Base-by-base conservation (phyloP, 352 stramenopile genomes). In the Thalassiosira livingstoniorum region DNA sequence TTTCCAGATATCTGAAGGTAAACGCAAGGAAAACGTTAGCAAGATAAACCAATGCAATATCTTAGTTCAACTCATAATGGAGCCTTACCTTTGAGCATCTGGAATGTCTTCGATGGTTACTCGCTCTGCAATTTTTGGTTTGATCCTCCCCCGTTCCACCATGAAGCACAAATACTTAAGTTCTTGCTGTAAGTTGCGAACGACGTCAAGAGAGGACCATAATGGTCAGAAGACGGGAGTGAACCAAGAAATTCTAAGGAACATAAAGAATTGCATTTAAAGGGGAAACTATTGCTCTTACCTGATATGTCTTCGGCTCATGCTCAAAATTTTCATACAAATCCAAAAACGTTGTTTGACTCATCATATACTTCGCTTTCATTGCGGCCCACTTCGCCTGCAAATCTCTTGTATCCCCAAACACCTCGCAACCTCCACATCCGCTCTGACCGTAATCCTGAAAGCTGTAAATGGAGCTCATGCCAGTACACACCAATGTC, bases 341-440 rank as follows among this genome's bases (percentile, higher is more conserved):
- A 70, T 92, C 79, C 53, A 88, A 80, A 47, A 83, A 83, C 23
- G 70, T 82, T 0, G 85, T 88, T 25, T 85, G 81, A 42, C 67
- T 85, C 81, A 90, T 85, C 13, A 93, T 83, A 54, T 90, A 86
- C 53, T 80, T 75, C 15, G 85, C 78, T 58, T 91, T 91, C 13
- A 80, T 75, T 65, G 60, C 61, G 2, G 78, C 64, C 74, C 80
- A 91, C 54, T 78, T 82, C 15, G 80, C 80, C 29, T 72, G 78
- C 75, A 70, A 85, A 29, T 76, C 82, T 42, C 53, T 45, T 10
- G 42, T 60, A 58, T 82, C 61, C 5, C 74, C 75, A 62, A 85
- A 76, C 21, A 63, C 54, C 57, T 77, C 65, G 54, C 80, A 87
- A 21, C 51, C 73, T 63, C 51, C 47, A 34, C 34, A 29, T 15